Evolutionary conservation across 441 rosid genomes (phyloP).

Genomic region (Pelargonium fulgidum): DNA sequence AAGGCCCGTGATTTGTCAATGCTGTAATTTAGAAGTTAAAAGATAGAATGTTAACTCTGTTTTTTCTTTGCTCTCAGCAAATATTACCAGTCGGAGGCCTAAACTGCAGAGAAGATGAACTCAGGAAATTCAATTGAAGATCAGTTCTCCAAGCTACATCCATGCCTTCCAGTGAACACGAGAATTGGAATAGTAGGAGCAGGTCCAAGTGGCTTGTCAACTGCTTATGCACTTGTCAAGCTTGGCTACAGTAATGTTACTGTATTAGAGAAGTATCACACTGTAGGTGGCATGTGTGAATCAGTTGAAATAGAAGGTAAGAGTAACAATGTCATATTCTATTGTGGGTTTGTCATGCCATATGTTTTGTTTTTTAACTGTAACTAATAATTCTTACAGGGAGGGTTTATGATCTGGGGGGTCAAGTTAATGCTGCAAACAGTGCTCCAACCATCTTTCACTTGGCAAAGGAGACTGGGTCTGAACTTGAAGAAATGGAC

Average conservation of each 20-base stretch:
- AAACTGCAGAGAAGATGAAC: conserved; percentile 33
- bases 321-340: not conserved
- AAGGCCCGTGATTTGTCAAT: not conserved
- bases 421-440: conserved; percentile 71
- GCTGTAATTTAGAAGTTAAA: conserved; percentile 1
- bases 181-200: conserved; percentile 59
- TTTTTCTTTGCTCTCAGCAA: conserved; percentile 16
- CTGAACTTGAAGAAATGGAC: conserved; percentile 60
- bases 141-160: conserved; percentile 58
- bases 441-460: conserved; percentile 59
- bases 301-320: conserved; percentile 63
- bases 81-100: conserved; percentile 13
- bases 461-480: conserved; percentile 48
- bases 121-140: conserved; percentile 39
- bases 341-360: not conserved
- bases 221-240: conserved; percentile 53
- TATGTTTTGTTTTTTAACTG: not conserved
- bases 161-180: conserved; percentile 43
- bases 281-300: conserved; percentile 70
- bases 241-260: conserved; percentile 54
- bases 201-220: conserved; percentile 65
- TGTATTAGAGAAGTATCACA: conserved; percentile 51
- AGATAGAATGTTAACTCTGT: conserved; percentile 6
- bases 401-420: conserved; percentile 58
- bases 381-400: conserved; percentile 28